Percentiles rank a stretch among this genome's conserved stretches.
Evolutionary conservation across 495 filamentous ascomycete species (phyloP).

Genomic region (Podospora fimiseda): DNA sequence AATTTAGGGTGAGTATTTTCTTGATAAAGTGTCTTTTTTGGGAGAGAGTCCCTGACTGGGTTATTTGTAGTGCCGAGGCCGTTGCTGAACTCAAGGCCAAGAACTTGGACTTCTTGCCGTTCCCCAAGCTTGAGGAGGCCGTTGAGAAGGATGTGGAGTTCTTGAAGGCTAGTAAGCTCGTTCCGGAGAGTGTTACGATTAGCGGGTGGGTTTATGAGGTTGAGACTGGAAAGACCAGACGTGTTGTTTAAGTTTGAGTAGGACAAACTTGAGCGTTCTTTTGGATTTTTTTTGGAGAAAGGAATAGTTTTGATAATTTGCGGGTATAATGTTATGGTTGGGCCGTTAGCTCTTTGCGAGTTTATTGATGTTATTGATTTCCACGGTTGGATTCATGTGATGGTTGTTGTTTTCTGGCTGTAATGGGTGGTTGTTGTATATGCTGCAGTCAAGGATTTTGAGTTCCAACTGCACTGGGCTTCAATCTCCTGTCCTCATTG

Average conservation of each 20-base stretch:
- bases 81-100: conserved; percentile 18
- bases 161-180: conserved; percentile 52
- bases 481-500: too few species aligned
- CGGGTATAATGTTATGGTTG: too few species aligned
- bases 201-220: conserved; percentile 80
- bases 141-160: conserved; percentile 61
- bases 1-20: conserved; percentile 42
- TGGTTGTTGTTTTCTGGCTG: too few species aligned
- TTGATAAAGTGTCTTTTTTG: not conserved
- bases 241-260: conserved; percentile 41
- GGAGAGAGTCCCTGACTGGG: not conserved
- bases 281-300: not conserved
- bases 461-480: too few species aligned
- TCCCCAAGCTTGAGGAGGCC: conserved; percentile 55
- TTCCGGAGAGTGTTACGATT: conserved; percentile 52
- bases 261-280: too few species aligned
- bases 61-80: conserved; percentile 14
- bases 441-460: too few species aligned
- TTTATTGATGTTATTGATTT: too few species aligned
- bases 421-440: too few species aligned
- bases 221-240: conserved; percentile 63
- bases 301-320: too few species aligned
- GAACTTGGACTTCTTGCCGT: conserved; percentile 56
- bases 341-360: too few species aligned
- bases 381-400: too few species aligned